Conservation (phyloP, 352 stramenopile genomes). For the Globisporangium alternatum region DNA sequence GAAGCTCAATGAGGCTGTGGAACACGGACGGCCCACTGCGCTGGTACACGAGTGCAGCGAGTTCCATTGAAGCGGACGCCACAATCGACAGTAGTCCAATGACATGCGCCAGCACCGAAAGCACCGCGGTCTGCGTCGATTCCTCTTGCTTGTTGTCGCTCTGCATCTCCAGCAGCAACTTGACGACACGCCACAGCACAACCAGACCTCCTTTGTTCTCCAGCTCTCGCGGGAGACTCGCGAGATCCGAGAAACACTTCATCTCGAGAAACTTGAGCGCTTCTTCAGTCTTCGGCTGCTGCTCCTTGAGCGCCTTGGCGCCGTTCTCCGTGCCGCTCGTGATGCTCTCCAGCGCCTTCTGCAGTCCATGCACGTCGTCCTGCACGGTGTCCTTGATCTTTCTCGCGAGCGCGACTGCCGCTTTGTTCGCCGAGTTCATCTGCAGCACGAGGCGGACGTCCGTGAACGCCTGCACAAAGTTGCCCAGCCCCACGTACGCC, state of each 20-base stretch:
- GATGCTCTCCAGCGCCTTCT: slow-evolving; percentile 73
- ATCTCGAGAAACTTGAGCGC: slow-evolving; percentile 75
- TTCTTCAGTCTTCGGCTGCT: slow-evolving; percentile 47
- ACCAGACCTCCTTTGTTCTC: slow-evolving; percentile 49
- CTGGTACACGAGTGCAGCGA: slow-evolving; percentile 34
- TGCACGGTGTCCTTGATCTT: slow-evolving; percentile 75
- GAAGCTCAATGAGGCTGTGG: slow-evolving; percentile 29
- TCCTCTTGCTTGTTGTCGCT: slow-evolving; percentile 8
- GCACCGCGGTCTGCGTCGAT: slow-evolving; percentile 14
- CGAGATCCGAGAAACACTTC: slow-evolving; percentile 60
- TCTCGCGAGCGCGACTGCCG: slow-evolving; percentile 56
- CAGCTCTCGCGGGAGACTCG: slow-evolving; percentile 52
- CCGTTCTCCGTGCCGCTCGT: slow-evolving; percentile 22
- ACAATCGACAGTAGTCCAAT: slow-evolving; percentile 52
- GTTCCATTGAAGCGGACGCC: slow-evolving; percentile 50
- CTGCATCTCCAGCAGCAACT: slow-evolving; percentile 29
- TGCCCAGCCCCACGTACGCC: slow-evolving; percentile 60
- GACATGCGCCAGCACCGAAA: slow-evolving; percentile 43
- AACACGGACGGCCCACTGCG: slow-evolving; percentile 19
- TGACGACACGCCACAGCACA: slow-evolving; percentile 49
- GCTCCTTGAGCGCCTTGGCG: slow-evolving; percentile 21
- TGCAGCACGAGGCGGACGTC: slow-evolving; percentile 76
- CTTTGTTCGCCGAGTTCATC: slow-evolving; percentile 70
- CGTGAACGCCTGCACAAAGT: slow-evolving; percentile 64
- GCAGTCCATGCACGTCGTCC: slow-evolving; percentile 74